These are phyloP conservation scores for Poterioochromonas sp. DNA, from an alignment of 352 stramenopile genomes.

Conservation along the genomic window DNA sequence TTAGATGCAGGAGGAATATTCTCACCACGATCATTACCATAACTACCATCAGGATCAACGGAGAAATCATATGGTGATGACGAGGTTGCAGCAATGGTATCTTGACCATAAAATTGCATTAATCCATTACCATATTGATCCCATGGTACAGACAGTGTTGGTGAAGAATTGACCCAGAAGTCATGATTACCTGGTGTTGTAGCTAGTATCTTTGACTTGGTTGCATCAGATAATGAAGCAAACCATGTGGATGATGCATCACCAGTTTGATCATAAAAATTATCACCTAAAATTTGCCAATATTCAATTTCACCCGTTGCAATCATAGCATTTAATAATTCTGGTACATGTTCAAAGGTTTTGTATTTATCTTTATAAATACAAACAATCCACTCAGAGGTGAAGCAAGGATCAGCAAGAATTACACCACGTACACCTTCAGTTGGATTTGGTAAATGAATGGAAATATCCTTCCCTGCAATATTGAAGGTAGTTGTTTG, in stretches of 20 bases:
- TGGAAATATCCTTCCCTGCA: background rate
- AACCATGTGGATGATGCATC: background rate
- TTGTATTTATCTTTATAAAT: conserved; percentile 8
- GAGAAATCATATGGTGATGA: conserved; percentile 10
- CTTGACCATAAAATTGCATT: conserved; percentile 25
- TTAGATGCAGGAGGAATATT: conserved; percentile 17
- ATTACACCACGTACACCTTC: conserved; percentile 14
- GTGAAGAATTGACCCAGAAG: conserved; percentile 13
- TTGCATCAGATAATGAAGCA: background rate
- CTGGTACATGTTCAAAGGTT: background rate
- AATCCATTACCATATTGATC: conserved; percentile 27
- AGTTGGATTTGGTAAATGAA: background rate
- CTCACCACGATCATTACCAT: background rate
- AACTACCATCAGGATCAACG: background rate
- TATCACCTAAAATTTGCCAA: conserved; percentile 23
- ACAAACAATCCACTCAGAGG: conserved; percentile 6
- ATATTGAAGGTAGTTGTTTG: background rate
- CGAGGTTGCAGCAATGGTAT: background rate
- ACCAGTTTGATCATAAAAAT: conserved; percentile 22
- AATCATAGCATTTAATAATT: conserved; percentile 17
- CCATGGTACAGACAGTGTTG: background rate
- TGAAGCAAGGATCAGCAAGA: conserved; percentile 13
- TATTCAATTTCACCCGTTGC: background rate
- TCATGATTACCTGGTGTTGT: conserved; percentile 15
- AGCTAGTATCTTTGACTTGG: background rate